A percentile compares a stretch with the other conserved stretches of the same genome.
Conservation (phyloP, 1,284 basidiomycete species). For the Sporisorium sorghi region DNA sequence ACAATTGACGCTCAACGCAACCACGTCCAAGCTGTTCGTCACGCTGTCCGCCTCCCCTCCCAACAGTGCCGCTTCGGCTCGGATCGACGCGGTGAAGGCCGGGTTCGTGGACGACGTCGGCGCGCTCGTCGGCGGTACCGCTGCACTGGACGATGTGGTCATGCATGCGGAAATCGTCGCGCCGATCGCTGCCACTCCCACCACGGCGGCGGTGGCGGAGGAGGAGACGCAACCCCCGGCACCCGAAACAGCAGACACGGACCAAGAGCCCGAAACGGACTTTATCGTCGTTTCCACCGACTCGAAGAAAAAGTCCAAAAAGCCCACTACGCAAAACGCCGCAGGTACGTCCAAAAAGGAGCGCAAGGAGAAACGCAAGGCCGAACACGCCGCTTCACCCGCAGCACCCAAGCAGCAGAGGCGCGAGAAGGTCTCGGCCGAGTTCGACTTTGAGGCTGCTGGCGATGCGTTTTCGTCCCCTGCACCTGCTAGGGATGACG, state of each 20-base stretch:
- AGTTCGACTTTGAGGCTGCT: slow-evolving; percentile 30
- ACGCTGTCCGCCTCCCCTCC: not conserved
- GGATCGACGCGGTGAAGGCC: slow-evolving; percentile 35
- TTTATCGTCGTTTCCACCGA: slow-evolving; percentile 36
- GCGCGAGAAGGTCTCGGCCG: slow-evolving; percentile 35
- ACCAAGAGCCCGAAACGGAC: slow-evolving; percentile 39
- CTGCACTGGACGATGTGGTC: slow-evolving; percentile 1
- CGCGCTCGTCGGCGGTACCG: slow-evolving; percentile 9
- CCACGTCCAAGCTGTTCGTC: slow-evolving; percentile 36
- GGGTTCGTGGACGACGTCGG: slow-evolving; percentile 26
- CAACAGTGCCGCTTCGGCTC: not conserved
- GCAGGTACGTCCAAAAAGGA: slow-evolving; percentile 31
- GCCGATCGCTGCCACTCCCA: not conserved
- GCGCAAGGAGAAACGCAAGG: slow-evolving; percentile 48
- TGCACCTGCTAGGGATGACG: not conserved
- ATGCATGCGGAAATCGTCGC: slow-evolving; percentile 14
- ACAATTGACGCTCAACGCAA: slow-evolving; percentile 6
- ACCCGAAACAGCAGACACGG: slow-evolving; percentile 1
- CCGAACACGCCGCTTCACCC: not conserved
- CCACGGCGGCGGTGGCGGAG: no score
- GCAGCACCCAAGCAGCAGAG: slow-evolving; percentile 8
- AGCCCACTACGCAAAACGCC: not conserved
- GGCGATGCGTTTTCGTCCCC: slow-evolving; percentile 24
- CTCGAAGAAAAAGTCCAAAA: slow-evolving; percentile 22
- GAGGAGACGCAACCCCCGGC: no score